Evolutionary conservation across 2,329 filamentous ascomycete genomes (phyloP), one percentile per base, ranked within the genome.

Genomic region (Aspergillus brasiliensis): DNA sequence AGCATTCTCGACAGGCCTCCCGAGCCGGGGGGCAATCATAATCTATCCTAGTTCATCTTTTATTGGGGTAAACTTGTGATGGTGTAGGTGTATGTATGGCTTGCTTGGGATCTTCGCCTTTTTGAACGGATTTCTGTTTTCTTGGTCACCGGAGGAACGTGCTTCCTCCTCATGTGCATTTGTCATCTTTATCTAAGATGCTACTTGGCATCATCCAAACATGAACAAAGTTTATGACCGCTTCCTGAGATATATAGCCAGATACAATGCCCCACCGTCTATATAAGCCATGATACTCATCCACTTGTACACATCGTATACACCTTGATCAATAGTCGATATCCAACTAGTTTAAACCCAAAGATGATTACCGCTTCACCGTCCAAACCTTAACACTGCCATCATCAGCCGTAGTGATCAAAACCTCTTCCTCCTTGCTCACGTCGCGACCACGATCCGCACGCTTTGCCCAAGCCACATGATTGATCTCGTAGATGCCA

Each of bases 401-500:
- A 77, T 98, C 93, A 73, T 99, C 95, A 0, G 94, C 95, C 0
- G 93, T 97, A 15, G 90, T 95, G 19, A 98, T 81, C 49, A 99
- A 81, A 73, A 97, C 89, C 78, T 98, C 94, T 69, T 97, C 82
- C 1, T 84, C 83, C n/a, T 65, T 63, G 8, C 62, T 63, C 78
- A 81, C 71, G 83, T 83, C 1, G 80, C 88, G 52, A 82, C 64
- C 67, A 42, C 71, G 82, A 73, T 97, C 92, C 59, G 86, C 90
- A 59, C 93, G 83, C 67, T 84, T 86, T 65, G 92, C 92, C 95
- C 95, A 99, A 2, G 86, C 87, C 51, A 95, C 84, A 75, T 97
- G 92, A 71, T 99, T 99, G 64, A 98, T 84, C 77, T 99, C 95
- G 71, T 94, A 97, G 2, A 96, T 91, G 0, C 92, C 93, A 74